Base-by-base conservation (phyloP, 805 yeast species). In the Debaryomyces maramus region DNA sequence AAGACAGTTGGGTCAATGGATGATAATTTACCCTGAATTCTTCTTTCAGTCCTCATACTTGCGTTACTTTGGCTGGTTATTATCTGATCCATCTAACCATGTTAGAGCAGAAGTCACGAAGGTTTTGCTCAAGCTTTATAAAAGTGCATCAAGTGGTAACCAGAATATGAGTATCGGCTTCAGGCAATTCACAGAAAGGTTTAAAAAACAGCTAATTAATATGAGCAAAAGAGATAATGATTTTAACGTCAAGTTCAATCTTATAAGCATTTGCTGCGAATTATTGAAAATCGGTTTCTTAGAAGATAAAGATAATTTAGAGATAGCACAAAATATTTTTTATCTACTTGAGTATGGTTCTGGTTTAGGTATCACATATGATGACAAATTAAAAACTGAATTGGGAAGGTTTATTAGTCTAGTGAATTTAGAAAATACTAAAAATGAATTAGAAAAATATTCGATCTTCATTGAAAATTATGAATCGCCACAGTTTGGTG, bases 1-100 rank as follows among this genome's bases (percentile, higher is more conserved):
- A 50, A 51, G 58, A 6, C 71, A 74, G 24, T 65, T 89, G 36
- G 80, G 88, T n/a, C 66, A 61, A 13, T 85, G 95, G 87, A 85
- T 87, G 63, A 70, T 74, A n/a, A 55, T 64, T 5, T 76, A 75
- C 45, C 95, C 96, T 0, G 89, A 84, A 41, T 64, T 71, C 39
- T 88, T 85, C 52, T 75, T 85, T 47, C 85, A 80, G 44, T 81
- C 83, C 9, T 67, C 81, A 1, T 87, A 81, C 52, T 69, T 88
- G 46, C 75, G 89, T 46, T 87, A 85, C 58, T 73, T 85, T 53
- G 96, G 96, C 4, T 85, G 95, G 95, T 67, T 87, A 23, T 64
- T 90, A 30, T 81, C 90, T n/a, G 97, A 89, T 54, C 67, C 78
- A 2, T 73, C 77, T 11, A 60, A 75, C 8, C 46, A 56, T 3